These are phyloP conservation scores for Aspergillus egyptiacus DNA, from an alignment of 495 filamentous ascomycete species.

Conservation along the genomic window DNA sequence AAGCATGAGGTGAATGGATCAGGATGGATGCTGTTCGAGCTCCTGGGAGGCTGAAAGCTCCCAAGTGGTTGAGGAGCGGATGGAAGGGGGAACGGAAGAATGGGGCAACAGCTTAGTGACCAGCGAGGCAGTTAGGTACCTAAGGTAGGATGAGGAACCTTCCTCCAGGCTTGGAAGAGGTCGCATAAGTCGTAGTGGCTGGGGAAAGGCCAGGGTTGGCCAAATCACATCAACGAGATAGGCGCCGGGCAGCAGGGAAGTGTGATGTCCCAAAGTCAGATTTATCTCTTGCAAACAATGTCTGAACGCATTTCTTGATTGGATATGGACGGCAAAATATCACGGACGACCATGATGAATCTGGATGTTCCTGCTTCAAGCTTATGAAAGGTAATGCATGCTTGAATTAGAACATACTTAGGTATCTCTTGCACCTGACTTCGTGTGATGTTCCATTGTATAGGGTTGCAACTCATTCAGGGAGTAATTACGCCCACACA, in stretches of 20 bases:
- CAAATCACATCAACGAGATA: constrained; percentile 6
- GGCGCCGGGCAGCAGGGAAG: constrained; percentile 1
- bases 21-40: neutral
- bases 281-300: neutral
- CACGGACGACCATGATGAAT: too few species aligned
- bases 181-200: constrained; percentile 3
- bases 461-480: too few species aligned
- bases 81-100: constrained; percentile 9
- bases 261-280: constrained; percentile 7
- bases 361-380: too few species aligned
- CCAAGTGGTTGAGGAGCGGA: neutral
- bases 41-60: constrained; percentile 2
- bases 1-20: neutral
- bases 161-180: too few species aligned
- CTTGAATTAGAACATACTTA: too few species aligned
- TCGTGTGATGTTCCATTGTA: too few species aligned
- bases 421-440: too few species aligned
- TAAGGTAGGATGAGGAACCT: too few species aligned
- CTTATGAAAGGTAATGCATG: too few species aligned
- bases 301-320: neutral
- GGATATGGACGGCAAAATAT: too few species aligned
- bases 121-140: too few species aligned
- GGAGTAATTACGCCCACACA: too few species aligned
- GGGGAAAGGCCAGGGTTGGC: constrained; percentile 1
- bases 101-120: constrained; percentile 8